Evolutionary conservation across 2,329 filamentous ascomycete genomes (phyloP), one percentile per base, ranked within the genome.

Genomic region (Colletotrichum somersetense): DNA sequence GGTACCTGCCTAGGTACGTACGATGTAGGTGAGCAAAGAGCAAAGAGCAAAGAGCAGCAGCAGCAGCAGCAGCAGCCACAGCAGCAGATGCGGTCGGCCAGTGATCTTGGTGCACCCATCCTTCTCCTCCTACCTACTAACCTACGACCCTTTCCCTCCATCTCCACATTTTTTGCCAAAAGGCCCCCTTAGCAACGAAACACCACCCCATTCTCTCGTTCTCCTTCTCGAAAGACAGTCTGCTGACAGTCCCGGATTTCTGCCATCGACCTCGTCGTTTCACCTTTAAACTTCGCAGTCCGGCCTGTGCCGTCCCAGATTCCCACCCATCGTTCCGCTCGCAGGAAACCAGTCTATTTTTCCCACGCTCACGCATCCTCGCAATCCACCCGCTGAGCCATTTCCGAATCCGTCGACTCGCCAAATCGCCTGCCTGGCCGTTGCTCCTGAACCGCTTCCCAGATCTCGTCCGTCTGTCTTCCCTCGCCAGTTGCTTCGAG

Each of bases 121-220:
- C 58, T 63, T 53, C 44, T 55, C 42, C 62, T 40, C 52, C 40
- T 42, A 18, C 42, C 42, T 44, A 20, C 42, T 44, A 42, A 3
- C 14, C 48, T 71, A 52, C 67, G 67, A 66, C 57, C 71, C 67
- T 62, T 66, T 65, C 59, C 71, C 71, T 56, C 71, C 71, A 73
- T 71, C 71, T 71, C 71, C 71, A 73, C 71, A 73, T 62, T 73
- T 73, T 73, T 71, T 50, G 67, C 62, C 71, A 71, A 71, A 73
- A 71, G 66, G 5, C 62, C 71, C 71, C 71, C 71, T 71, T 67
- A 73, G 71, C 71, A 73, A 71, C 71, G 71, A 73, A 73, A 73
- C 71, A 73, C 71, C 71, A 63, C 62, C 71, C 71, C 71, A 71
- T 71, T 65, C 70, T 72, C 66, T 70, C 70, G 59, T 65, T 72